These are phyloP conservation scores for Monilinia fructigena DNA, from an alignment of 2,329 filamentous ascomycete species.

Conservation along the genomic window DNA sequence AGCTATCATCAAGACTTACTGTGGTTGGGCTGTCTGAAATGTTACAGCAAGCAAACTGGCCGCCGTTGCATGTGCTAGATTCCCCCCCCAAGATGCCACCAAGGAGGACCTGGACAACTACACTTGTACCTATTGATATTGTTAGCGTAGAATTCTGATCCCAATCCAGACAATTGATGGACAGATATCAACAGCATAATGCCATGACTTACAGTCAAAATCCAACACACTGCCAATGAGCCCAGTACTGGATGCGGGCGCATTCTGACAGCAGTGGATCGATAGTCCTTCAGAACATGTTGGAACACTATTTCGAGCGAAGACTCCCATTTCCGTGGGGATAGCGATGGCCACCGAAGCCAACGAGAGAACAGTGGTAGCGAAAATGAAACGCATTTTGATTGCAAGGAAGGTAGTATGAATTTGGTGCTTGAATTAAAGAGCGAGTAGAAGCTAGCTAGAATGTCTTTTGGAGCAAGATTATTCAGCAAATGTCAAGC, in stretches of 20 bases:
- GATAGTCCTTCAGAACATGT: constrained; percentile 17
- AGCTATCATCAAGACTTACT: background rate
- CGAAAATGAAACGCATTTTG: constrained; percentile 37
- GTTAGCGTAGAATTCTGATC: background rate
- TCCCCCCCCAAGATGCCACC: background rate
- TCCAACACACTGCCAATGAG: background rate
- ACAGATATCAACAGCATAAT: background rate
- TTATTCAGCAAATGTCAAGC: constrained; percentile 15
- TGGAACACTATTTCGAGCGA: constrained; percentile 18
- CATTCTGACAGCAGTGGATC: constrained; percentile 23
- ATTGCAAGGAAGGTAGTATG: constrained; percentile 5
- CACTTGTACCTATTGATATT: background rate
- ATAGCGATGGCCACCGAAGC: constrained; percentile 29
- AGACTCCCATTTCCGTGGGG: constrained; percentile 23
- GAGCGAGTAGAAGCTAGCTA: background rate
- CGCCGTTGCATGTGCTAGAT: background rate
- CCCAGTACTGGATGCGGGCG: background rate
- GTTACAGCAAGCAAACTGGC: constrained; percentile 1
- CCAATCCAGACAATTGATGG: background rate
- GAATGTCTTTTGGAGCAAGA: background rate
- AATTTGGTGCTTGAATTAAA: background rate
- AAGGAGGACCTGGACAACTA: background rate
- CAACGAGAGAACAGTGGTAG: constrained; percentile 32
- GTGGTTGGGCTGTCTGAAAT: too few species aligned
- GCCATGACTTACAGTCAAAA: background rate